Evolutionary conservation across 2,329 filamentous ascomycete species (phyloP).

Genomic region (Chaetomiaceae sp.): DNA sequence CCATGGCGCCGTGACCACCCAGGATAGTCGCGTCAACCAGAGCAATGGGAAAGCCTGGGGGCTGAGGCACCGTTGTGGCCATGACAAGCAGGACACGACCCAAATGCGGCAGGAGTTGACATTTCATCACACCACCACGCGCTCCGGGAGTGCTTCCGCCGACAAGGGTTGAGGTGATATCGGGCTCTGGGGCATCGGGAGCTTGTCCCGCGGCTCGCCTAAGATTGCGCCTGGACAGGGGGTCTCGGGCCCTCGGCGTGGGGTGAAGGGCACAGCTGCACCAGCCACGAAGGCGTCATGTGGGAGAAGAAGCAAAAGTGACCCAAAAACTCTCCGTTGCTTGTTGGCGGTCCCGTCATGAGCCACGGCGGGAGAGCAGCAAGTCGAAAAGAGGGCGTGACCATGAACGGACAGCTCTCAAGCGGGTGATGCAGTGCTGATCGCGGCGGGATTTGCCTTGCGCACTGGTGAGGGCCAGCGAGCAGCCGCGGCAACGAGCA

Average conservation of each 20-base stretch:
- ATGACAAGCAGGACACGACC: slow-evolving; percentile 4
- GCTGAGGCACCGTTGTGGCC: background rate
- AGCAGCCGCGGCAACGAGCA: slow-evolving; percentile 22
- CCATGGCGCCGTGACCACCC: slow-evolving; percentile 15
- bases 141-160: slow-evolving; percentile 21
- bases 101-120: slow-evolving; percentile 14
- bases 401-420: no score
- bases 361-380: no score
- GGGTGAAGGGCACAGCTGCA: slow-evolving; percentile 4
- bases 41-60: slow-evolving; percentile 13
- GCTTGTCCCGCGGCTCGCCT: slow-evolving; percentile 13
- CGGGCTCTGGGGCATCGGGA: slow-evolving; percentile 6
- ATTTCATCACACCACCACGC: slow-evolving; percentile 17
- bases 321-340: no score
- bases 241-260: slow-evolving; percentile 13
- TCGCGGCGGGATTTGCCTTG: no score
- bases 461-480: no score
- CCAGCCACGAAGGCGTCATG: slow-evolving; percentile 4
- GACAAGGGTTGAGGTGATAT: slow-evolving; percentile 14
- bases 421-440: no score
- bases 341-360: no score
- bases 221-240: slow-evolving; percentile 11
- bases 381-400: no score
- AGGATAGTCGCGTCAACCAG: slow-evolving; percentile 13
- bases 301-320: background rate